These are phyloP conservation scores for Litchi chinensis DNA, from an alignment of 345 rosid species.

Conservation along the genomic window DNA sequence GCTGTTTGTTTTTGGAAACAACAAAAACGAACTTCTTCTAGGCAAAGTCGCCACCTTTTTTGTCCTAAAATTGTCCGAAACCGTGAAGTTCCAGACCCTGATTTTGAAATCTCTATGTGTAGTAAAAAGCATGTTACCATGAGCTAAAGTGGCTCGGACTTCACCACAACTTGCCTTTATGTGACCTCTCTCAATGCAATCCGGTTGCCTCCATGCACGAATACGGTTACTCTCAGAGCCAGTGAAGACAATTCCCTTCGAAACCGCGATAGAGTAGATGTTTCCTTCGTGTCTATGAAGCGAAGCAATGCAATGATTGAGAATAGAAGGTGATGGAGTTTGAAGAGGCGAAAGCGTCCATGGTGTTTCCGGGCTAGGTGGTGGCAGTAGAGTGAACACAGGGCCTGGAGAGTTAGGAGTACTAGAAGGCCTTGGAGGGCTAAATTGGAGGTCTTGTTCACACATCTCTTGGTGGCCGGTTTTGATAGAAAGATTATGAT, in stretches of 20 bases:
- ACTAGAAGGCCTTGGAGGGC: slow-evolving; percentile 39
- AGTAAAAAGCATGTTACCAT: slow-evolving; percentile 50
- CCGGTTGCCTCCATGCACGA: slow-evolving; percentile 51
- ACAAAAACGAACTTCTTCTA: slow-evolving; percentile 30
- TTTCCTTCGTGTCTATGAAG: slow-evolving; percentile 51
- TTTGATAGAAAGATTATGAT: slow-evolving; percentile 17
- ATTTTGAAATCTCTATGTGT: slow-evolving; percentile 47
- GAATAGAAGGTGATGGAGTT: slow-evolving; percentile 47
- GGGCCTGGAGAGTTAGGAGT: slow-evolving; percentile 16
- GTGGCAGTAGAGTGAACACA: slow-evolving; percentile 22
- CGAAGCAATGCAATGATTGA: slow-evolving; percentile 53
- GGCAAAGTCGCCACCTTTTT: slow-evolving; percentile 46
- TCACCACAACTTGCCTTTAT: slow-evolving; percentile 42
- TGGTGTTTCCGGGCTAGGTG: slow-evolving; percentile 44
- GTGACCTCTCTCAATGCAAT: slow-evolving; percentile 41
- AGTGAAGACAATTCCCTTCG: slow-evolving; percentile 52
- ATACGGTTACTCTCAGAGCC: slow-evolving; percentile 50
- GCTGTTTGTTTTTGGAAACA: slow-evolving; percentile 26
- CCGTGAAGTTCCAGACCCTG: slow-evolving; percentile 44
- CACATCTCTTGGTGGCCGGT: slow-evolving; percentile 24
- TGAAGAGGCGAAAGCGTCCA: slow-evolving; percentile 54
- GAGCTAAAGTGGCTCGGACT: slow-evolving; percentile 39
- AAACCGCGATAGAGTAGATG: slow-evolving; percentile 45
- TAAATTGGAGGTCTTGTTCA: slow-evolving; percentile 36
- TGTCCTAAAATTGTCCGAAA: slow-evolving; percentile 30